Evolutionary conservation across 257 asterid species (phyloP), one percentile per base, ranked within the genome.

Genomic region (Linderniella brevidens): DNA sequence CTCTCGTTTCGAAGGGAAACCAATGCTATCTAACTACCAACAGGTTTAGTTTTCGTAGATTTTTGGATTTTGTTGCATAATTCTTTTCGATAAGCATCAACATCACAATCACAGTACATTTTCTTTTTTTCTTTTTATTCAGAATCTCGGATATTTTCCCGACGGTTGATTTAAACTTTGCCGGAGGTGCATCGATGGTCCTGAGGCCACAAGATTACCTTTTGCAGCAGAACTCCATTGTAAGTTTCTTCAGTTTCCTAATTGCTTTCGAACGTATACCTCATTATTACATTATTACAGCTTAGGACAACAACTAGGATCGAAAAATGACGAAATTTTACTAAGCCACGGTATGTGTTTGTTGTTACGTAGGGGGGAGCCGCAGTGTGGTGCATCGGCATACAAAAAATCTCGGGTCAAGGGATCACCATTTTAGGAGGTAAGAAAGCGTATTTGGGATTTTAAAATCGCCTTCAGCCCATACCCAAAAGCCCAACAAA

Each of bases 381-480:
- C 54, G 82, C 92, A 53, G 93, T 75, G 41, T 87, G 95, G 95
- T 87, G 97, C 64, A 80, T 87, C 41, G 97, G 97, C 54, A 61
- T 87, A 56, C 97, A 82, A 68, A 78, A 80, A 68, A 53, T 78
- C 56, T 66, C 64, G 58, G 93, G 88, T 32, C 90, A 80, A 61
- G 82, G 87, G 32, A 53, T 87, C 44, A 80, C 97, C 17, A 83
- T 83, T 58, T 72, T 87, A 65, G 97, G 97, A 73, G 97, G 95
- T 86, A 79, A n/a, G 55, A 53, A 54, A 20, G n/a, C n/a, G n/a
- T n/a, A n/a, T n/a, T n/a, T n/a, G n/a, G n/a, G n/a, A n/a, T n/a
- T n/a, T n/a, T n/a, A n/a, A n/a, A n/a, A n/a, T n/a, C n/a, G n/a
- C n/a, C n/a, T n/a, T n/a, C n/a, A n/a, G n/a, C n/a, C n/a, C n/a